A percentile compares a stretch with the other conserved stretches of the same genome.
phyloP scores from a whole-genome alignment of 2,329 filamentous ascomycete genomes.

The Neoarthrinium moseri region DNA sequence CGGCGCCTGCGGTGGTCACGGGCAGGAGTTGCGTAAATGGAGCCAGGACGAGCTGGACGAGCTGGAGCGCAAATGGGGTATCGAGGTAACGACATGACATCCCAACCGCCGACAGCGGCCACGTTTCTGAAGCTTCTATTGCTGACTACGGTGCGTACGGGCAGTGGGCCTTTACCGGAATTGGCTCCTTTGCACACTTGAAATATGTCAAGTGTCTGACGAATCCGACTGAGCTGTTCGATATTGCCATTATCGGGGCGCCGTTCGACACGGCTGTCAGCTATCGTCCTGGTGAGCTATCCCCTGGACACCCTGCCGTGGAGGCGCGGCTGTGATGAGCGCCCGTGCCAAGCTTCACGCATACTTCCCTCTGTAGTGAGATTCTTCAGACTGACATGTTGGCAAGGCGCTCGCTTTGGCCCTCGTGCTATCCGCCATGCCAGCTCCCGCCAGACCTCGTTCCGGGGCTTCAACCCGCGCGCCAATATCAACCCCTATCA shows the following conservation, averaged over 20 bases:
- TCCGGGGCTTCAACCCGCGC: constrained; percentile 79
- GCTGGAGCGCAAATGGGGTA: constrained; percentile 56
- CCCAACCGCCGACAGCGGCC: too few species aligned
- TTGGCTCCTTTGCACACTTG: constrained; percentile 73
- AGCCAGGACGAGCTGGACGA: constrained; percentile 50
- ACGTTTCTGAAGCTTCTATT: constrained; percentile 3
- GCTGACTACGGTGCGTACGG: neutral
- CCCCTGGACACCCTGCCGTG: too few species aligned
- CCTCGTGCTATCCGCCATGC: constrained; percentile 85
- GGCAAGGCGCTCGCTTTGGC: constrained; percentile 72
- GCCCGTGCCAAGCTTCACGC: neutral
- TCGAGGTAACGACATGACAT: constrained; percentile 52
- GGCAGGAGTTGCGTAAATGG: constrained; percentile 41
- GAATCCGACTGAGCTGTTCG: constrained; percentile 61
- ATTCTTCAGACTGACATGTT: neutral
- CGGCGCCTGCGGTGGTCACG: constrained; percentile 29
- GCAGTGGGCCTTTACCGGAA: constrained; percentile 67
- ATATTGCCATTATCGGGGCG: constrained; percentile 70
- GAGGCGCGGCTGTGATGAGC: too few species aligned
- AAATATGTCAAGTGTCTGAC: constrained; percentile 68
- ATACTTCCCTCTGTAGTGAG: neutral
- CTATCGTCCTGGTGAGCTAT: constrained; percentile 70
- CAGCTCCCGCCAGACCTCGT: constrained; percentile 75
- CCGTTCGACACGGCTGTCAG: constrained; percentile 74
- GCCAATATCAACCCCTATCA: constrained; percentile 81